Evolutionary conservation across 768 basidiomycete species (phyloP).

Genomic region (Exidia glandulosa): DNA sequence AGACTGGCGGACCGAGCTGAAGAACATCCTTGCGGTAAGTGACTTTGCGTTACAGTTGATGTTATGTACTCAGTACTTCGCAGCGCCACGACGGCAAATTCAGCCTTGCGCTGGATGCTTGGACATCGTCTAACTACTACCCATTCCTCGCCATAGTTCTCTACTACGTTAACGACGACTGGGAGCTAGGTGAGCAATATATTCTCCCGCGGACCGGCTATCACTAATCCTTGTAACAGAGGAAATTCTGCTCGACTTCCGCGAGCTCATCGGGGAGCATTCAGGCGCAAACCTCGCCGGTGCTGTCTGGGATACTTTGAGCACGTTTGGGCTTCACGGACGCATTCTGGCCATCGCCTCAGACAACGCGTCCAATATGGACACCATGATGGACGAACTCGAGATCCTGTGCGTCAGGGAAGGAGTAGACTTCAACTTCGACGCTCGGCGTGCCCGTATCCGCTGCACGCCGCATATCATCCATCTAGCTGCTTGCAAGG

Average conservation of each 20-base stretch:
- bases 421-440: constrained; percentile 9
- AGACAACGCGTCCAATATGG: constrained; percentile 27
- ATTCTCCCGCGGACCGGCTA: neutral
- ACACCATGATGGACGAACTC: constrained; percentile 21
- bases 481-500: constrained; percentile 19
- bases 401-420: neutral
- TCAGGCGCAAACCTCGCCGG: neutral
- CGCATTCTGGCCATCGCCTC: constrained; percentile 15
- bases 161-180: constrained; percentile 14
- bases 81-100: no score
- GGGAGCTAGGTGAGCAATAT: neutral
- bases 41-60: no score
- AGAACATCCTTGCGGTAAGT: no score
- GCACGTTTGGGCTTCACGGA: neutral
- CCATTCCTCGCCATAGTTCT: constrained; percentile 17
- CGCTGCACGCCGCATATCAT: constrained; percentile 18
- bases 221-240: constrained; percentile 13
- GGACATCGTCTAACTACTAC: constrained; percentile 17
- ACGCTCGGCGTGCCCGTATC: constrained; percentile 8
- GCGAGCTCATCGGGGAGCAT: constrained; percentile 1
- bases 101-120: constrained; percentile 13
- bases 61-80: no score
- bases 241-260: constrained; percentile 14
- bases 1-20: no score
- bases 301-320: neutral